Conservation (phyloP, 768 basidiomycete genomes). For the Panellus pusillus region DNA sequence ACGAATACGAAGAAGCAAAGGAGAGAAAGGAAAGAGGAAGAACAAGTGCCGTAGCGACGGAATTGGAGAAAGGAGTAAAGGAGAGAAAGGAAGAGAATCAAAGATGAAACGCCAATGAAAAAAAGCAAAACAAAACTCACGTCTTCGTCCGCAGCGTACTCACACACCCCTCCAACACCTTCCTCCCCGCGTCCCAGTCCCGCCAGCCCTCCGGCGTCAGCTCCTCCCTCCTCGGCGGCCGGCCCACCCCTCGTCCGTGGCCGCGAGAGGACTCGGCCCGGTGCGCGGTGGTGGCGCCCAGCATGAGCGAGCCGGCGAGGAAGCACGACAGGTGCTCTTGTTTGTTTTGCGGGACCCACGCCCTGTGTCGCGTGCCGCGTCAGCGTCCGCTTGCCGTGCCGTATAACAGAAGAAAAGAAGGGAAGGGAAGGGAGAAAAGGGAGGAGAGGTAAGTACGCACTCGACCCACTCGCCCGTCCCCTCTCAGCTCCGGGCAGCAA, state of each 20-base stretch:
- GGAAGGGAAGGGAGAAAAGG: not conserved
- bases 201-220: slow-evolving; percentile 60
- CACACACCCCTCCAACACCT: slow-evolving; percentile 81
- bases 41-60: no score
- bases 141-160: not conserved
- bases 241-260: slow-evolving; percentile 51
- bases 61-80: no score
- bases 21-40: no score
- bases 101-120: no score
- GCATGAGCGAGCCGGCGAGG: slow-evolving; percentile 89
- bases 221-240: slow-evolving; percentile 62
- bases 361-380: slow-evolving; percentile 32
- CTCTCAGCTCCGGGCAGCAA: slow-evolving; percentile 62
- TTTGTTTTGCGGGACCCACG: slow-evolving; percentile 81
- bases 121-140: no score
- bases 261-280: slow-evolving; percentile 48
- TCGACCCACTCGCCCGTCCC: slow-evolving; percentile 31
- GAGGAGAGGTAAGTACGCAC: slow-evolving; percentile 26
- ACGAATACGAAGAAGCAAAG: no score
- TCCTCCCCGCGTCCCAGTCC: slow-evolving; percentile 80
- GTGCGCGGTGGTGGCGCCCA: slow-evolving; percentile 70
- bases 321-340: slow-evolving; percentile 97
- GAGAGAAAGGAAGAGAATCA: no score
- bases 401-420: not conserved
- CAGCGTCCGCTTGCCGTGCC: no score